Evolutionary conservation across 2,329 filamentous ascomycete genomes (phyloP).

Genomic region (Apiospora kogelbergensis): DNA sequence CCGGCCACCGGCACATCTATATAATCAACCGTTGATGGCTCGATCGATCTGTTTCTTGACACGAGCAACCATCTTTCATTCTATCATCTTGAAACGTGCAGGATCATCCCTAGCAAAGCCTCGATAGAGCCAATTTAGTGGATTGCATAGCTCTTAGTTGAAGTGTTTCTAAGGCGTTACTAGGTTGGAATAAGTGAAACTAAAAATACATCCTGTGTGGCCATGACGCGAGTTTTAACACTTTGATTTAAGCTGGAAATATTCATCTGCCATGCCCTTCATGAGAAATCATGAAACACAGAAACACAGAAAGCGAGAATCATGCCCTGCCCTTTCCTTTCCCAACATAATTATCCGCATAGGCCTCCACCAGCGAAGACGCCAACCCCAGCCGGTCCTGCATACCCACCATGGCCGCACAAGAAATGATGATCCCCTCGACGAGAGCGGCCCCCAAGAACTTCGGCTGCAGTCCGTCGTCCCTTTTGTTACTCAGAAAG

Average conservation of each 20-base stretch:
- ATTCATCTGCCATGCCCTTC: no score
- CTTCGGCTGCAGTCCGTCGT: not conserved
- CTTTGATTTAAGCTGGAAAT: no score
- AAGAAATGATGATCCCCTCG: not conserved
- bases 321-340: conserved; percentile 1
- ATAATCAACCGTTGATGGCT: not conserved
- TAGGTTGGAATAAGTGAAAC: no score
- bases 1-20: not conserved
- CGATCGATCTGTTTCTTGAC: not conserved
- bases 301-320: not conserved
- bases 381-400: not conserved
- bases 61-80: not conserved
- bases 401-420: conserved; percentile 7
- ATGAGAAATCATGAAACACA: no score
- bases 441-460: not conserved
- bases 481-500: not conserved
- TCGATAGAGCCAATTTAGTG: no score
- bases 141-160: no score
- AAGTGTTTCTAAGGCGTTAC: no score
- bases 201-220: no score
- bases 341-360: not conserved
- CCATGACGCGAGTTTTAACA: no score
- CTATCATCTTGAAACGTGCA: not conserved
- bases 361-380: conserved; percentile 4
- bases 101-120: no score